phyloP scores from a whole-genome alignment of 495 filamentous ascomycete species.

The Polyplosphaeria fusca region DNA sequence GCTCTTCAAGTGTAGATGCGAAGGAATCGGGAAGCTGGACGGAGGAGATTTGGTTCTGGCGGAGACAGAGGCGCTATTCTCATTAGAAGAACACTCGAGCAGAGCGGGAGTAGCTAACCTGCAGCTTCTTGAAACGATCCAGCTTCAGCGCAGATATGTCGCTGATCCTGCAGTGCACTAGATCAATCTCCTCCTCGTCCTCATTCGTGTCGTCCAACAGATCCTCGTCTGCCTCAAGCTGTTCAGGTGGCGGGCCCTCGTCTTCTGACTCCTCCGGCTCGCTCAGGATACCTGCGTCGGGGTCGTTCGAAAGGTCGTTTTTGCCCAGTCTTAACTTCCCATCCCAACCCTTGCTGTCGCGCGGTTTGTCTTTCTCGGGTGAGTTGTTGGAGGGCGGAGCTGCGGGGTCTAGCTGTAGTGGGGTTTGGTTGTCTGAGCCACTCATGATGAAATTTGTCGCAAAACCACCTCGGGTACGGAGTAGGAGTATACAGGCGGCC shows the following conservation, averaged over 20 bases:
- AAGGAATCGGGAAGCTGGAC: conserved; percentile 69
- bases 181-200: conserved; percentile 71
- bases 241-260: conserved; percentile 50
- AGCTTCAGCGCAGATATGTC: conserved; percentile 75
- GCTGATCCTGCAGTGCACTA: conserved; percentile 77
- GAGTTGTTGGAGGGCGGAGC: neutral
- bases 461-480: too few relatives aligned
- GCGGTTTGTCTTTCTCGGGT: conserved; percentile 14
- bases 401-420: conserved; percentile 19
- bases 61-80: conserved; percentile 74
- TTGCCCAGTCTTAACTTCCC: conserved; percentile 79
- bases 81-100: neutral
- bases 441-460: too few relatives aligned
- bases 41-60: conserved; percentile 83
- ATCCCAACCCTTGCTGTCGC: conserved; percentile 80
- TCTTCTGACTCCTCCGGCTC: conserved; percentile 67
- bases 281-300: conserved; percentile 78
- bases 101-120: conserved; percentile 43
- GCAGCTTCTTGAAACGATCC: conserved; percentile 74
- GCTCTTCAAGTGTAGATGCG: conserved; percentile 65
- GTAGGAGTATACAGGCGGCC: too few relatives aligned
- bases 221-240: conserved; percentile 61
- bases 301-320: conserved; percentile 64
- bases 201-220: conserved; percentile 19
- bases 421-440: too few relatives aligned